Conservation (phyloP, 345 rosid species). For the Citrus medica region DNA sequence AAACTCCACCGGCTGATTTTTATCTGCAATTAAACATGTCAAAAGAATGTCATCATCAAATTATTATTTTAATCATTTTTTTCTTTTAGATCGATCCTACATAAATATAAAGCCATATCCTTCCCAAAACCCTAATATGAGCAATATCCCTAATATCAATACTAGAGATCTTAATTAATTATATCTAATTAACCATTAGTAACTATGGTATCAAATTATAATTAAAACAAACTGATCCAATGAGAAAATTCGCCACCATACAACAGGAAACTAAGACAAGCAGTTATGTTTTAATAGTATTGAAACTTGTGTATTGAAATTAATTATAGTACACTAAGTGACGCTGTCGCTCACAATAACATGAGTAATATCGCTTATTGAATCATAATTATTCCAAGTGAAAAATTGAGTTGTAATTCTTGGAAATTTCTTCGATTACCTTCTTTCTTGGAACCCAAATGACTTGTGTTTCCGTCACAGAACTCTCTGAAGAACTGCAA, state of each 20-base stretch:
- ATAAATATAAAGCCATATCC: neutral
- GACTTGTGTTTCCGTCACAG: neutral
- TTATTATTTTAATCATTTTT: neutral
- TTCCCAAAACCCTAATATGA: neutral
- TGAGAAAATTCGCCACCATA: no score
- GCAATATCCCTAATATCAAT: neutral
- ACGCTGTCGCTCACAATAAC: no score
- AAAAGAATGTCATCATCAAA: neutral
- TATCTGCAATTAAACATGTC: conserved; percentile 19
- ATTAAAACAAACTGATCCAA: no score
- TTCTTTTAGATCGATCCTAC: neutral
- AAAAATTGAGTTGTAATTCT: neutral
- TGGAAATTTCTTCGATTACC: neutral
- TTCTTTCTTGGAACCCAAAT: neutral
- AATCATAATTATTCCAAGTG: no score
- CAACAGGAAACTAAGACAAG: no score
- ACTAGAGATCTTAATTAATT: no score
- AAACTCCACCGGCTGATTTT: conserved; percentile 41
- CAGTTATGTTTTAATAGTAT: no score
- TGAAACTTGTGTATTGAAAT: no score
- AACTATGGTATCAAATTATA: no score
- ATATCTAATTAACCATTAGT: no score
- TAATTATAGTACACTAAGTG: no score
- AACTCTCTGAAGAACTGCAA: conserved; percentile 6
- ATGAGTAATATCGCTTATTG: no score